These are phyloP conservation scores for Claviceps digitariae DNA, from an alignment of 2,329 filamentous ascomycete genomes.

Conservation along the genomic window DNA sequence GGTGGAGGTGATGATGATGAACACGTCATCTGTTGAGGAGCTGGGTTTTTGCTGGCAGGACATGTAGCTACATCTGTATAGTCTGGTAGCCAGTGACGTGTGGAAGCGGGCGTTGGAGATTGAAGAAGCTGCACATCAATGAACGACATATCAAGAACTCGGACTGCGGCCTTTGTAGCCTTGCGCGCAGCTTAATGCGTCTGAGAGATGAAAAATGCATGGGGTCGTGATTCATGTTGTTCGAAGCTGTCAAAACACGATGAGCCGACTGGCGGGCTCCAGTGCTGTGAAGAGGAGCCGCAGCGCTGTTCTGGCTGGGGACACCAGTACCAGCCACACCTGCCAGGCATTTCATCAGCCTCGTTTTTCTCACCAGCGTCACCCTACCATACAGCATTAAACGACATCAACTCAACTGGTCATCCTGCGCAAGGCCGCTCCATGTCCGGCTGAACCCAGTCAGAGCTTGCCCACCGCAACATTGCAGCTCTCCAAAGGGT, in stretches of 20 bases:
- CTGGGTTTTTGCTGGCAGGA: conserved; percentile 1
- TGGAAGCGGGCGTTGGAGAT: conserved; percentile 3
- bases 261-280: too few species aligned
- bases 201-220: neutral
- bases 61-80: conserved; percentile 2
- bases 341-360: neutral
- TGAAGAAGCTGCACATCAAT: neutral
- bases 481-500: too few species aligned
- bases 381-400: too few species aligned
- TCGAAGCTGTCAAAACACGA: neutral
- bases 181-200: neutral
- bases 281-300: too few species aligned
- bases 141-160: neutral
- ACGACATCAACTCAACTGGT: too few species aligned
- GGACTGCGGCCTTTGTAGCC: neutral
- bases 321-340: neutral
- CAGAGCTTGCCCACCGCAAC: too few species aligned
- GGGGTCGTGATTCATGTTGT: neutral
- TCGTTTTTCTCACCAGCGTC: too few species aligned
- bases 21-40: neutral
- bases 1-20: neutral
- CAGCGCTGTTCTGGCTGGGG: too few species aligned
- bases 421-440: too few species aligned
- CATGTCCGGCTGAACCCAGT: too few species aligned
- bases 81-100: conserved; percentile 1